These are phyloP conservation scores for Aegilops umbellulata DNA, from an alignment of 176 grass and related monocot genomes.

Conservation along the genomic window DNA sequence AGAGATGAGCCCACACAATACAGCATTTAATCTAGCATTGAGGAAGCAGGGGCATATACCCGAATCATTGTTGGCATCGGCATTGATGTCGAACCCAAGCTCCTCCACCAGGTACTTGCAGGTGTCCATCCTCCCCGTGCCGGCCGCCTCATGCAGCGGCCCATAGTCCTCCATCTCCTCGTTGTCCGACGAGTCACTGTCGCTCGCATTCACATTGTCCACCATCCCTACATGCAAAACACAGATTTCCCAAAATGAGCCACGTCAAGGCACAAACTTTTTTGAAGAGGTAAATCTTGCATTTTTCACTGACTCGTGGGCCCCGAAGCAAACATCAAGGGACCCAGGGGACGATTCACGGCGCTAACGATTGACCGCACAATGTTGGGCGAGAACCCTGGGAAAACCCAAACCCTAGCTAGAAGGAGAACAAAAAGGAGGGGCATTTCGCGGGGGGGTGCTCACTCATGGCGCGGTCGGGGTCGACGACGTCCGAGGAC, in stretches of 20 bases:
- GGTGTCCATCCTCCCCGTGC: constrained; percentile 4
- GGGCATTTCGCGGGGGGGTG: neutral
- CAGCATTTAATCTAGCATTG: neutral
- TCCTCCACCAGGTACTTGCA: constrained; percentile 43
- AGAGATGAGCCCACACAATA: neutral
- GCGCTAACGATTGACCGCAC: neutral
- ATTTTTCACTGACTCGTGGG: neutral
- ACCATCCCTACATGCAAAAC: constrained; percentile 26
- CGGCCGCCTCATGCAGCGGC: constrained; percentile 21
- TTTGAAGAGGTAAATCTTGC: neutral
- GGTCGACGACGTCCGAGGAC: neutral
- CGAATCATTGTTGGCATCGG: neutral
- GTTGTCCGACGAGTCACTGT: neutral
- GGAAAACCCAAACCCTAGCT: neutral
- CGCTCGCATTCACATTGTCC: neutral
- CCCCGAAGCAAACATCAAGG: neutral
- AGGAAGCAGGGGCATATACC: constrained; percentile 7
- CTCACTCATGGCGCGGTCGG: neutral
- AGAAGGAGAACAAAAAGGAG: neutral
- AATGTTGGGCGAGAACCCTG: neutral
- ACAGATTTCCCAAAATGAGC: neutral
- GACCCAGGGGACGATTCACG: too few relatives aligned
- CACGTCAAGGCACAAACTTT: neutral
- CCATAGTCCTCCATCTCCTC: neutral
- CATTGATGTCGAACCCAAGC: constrained; percentile 23